Base-by-base conservation (phyloP, 495 filamentous ascomycete species). In the Thozetella sp. region DNA sequence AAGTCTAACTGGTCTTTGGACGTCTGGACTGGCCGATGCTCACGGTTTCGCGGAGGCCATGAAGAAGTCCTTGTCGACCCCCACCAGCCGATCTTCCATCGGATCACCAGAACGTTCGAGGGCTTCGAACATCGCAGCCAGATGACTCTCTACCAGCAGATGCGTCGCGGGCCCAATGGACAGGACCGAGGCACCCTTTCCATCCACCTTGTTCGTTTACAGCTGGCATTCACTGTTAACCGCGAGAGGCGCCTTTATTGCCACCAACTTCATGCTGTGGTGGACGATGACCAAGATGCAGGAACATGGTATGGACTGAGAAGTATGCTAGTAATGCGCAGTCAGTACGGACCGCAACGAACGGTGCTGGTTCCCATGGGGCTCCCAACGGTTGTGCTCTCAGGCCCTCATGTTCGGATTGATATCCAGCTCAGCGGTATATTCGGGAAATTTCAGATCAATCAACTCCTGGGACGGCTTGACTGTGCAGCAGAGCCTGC, bases 281-380 rank as follows among this genome's bases (percentile, higher is more conserved):
- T 89, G 15, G 76, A 87, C 27, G 76, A 76, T 1, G 64, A 87
- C 45, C 83, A 86, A 22, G 67, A 76, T 6, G 66, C 68, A 0
- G 83, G 82, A 2, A 82, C 79, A 1, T 78, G 73, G 74, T 83
- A 84, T 55, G 83, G 83, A 0, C 67, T 85, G 2, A 23, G 56
- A 1, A 76, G 72, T 48, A 83, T 74, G 58, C 58, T 85, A 9
- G 76, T 85, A 1, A 60, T 83, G 23, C 73, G 76, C 25, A 56
- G 60, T 0, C 25, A 48, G n/a, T 66, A 77, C 57, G 26, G 40
- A n/a, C 22, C 54, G 25, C 64, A 60, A 25, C 65, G 68, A 22
- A 78, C 69, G 64, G 73, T 76, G 26, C 68, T 74, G 34, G 68
- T 68, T 71, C 81, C 73, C 25, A 67, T 53, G n/a, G 73, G 77